These are phyloP conservation scores for Epichloe hybrida DNA, from an alignment of 2,329 filamentous ascomycete species.

Conservation along the genomic window DNA sequence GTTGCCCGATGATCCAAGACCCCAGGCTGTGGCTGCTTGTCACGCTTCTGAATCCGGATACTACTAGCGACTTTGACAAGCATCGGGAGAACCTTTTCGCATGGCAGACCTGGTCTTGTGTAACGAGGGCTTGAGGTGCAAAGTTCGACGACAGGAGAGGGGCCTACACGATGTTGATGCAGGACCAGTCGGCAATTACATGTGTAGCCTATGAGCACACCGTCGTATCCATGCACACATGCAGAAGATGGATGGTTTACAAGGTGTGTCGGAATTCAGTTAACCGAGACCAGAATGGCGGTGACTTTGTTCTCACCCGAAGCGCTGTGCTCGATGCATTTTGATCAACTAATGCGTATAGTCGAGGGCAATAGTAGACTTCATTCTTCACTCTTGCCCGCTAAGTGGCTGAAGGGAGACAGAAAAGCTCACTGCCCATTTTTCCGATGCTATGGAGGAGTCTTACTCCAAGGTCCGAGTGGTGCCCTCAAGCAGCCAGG, in stretches of 20 bases:
- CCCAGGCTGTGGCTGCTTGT: slow-evolving; percentile 1
- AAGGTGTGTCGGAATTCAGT: not conserved
- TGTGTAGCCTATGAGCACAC: not conserved
- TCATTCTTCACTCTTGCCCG: not conserved
- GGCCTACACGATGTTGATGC: slow-evolving; percentile 3
- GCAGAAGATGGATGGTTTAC: slow-evolving; percentile 1
- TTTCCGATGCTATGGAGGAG: not conserved
- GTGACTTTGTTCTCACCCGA: not conserved
- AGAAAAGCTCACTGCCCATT: not conserved
- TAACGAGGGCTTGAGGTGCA: not conserved
- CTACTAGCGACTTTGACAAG: slow-evolving; percentile 5
- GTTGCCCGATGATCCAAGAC: not conserved
- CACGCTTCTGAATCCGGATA: slow-evolving; percentile 3
- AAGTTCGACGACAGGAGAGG: not conserved
- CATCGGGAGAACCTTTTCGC: slow-evolving; percentile 2
- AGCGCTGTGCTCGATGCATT: not conserved
- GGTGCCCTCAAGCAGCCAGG: not conserved
- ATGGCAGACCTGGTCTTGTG: slow-evolving; percentile 5
- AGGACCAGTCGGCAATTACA: not conserved
- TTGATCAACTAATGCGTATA: not conserved
- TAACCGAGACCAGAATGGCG: slow-evolving; percentile 6
- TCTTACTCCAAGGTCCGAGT: not conserved
- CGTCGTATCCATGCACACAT: not conserved
- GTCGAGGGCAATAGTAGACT: not conserved
- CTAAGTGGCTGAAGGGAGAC: not conserved